A percentile compares a stretch with the other conserved stretches of the same genome.
Evolutionary conservation across 2,329 filamentous ascomycete species (phyloP).

Genomic region (Trichoderma endophyticum): DNA sequence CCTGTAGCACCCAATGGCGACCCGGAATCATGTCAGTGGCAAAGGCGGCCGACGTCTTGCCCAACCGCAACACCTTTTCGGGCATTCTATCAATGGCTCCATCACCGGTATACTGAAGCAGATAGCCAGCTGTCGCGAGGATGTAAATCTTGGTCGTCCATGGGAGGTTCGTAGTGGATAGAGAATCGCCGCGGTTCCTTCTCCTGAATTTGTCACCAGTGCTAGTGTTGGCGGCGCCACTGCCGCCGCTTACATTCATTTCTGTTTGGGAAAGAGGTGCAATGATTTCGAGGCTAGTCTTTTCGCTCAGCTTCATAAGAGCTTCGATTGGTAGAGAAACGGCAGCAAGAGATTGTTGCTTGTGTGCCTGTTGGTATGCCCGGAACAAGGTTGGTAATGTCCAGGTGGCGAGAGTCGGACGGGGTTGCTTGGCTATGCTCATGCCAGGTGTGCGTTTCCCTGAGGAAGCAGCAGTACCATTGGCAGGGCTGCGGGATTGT

Average conservation of each 20-base stretch:
- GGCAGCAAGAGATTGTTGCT: constrained; percentile 67
- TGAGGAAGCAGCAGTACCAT: background rate
- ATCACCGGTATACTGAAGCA: constrained; percentile 71
- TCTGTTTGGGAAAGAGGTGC: constrained; percentile 20
- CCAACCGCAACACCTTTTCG: constrained; percentile 69
- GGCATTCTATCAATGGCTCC: constrained; percentile 69
- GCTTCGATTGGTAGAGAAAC: constrained; percentile 66
- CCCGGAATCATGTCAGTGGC: constrained; percentile 77
- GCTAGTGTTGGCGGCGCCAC: background rate
- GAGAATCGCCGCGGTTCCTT: constrained; percentile 20
- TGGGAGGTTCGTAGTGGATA: constrained; percentile 13
- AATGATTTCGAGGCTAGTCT: constrained; percentile 34
- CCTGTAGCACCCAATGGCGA: constrained; percentile 74
- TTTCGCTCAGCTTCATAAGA: constrained; percentile 60
- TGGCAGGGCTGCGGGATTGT: constrained; percentile 12
- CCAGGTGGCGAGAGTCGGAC: constrained; percentile 48
- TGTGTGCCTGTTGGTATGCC: constrained; percentile 79
- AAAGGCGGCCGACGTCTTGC: constrained; percentile 74
- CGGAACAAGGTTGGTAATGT: constrained; percentile 77
- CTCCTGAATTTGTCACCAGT: constrained; percentile 21
- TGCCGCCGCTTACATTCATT: background rate
- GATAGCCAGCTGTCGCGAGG: constrained; percentile 65
- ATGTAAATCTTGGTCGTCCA: constrained; percentile 62
- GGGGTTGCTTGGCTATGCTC: constrained; percentile 22
- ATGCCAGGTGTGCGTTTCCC: constrained; percentile 20